These are phyloP conservation scores for Rhododendron williamsianum DNA, from an alignment of 148 eudicot genomes.

Conservation along the genomic window DNA sequence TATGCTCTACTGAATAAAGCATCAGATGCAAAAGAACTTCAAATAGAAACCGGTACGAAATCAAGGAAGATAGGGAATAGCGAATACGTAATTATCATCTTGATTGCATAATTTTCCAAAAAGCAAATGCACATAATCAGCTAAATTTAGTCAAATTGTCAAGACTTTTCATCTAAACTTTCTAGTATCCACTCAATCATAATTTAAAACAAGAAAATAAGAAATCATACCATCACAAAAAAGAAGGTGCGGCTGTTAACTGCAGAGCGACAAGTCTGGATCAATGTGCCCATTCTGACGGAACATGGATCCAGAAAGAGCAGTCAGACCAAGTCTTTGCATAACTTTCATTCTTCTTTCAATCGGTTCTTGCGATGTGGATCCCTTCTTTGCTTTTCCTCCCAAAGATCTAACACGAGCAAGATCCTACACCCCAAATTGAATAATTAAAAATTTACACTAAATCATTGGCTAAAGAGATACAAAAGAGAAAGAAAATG, in stretches of 20 bases:
- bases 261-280: constrained; percentile 16
- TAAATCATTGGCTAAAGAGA: background rate
- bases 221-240: background rate
- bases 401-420: constrained; percentile 9
- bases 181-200: background rate
- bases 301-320: constrained; percentile 68
- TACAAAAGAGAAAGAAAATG: background rate
- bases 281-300: constrained; percentile 20
- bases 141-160: background rate
- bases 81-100: background rate
- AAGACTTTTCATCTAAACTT: background rate
- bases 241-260: constrained; percentile 20
- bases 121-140: background rate
- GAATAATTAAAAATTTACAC: background rate
- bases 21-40: background rate
- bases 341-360: constrained; percentile 61
- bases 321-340: constrained; percentile 60
- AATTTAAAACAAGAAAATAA: background rate
- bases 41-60: background rate
- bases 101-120: background rate
- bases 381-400: constrained; percentile 9
- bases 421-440: constrained; percentile 28
- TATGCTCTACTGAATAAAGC: background rate
- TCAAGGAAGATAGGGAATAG: background rate
- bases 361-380: constrained; percentile 27